Base-by-base conservation (phyloP, 2,329 filamentous ascomycete genomes). In the Davidsoniella neocaledoniae region DNA sequence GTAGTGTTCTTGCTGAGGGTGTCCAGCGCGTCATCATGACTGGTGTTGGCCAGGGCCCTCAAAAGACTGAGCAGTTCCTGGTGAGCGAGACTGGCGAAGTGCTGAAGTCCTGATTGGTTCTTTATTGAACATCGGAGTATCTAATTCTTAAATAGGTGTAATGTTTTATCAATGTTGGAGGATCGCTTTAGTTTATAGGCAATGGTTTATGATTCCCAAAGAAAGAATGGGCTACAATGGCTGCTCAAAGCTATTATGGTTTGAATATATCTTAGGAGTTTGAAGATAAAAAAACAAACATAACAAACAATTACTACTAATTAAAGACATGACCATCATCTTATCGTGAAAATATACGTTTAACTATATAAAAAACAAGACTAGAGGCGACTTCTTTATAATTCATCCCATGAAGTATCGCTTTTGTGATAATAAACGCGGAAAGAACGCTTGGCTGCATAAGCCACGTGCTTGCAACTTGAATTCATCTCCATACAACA, bases 11-110 rank as follows among this genome's bases (percentile, higher is more conserved):
- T 56, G 79, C 80, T 66, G 74, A 79, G 39, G 91, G 91, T 23
- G 80, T 98, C 4, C 86, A 81, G 65, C 77, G 88, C 55, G 81
- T 98, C 37, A 98, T 98, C 57, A 69, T 88, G 68, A 96, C 93
- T 1, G 75, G 81, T 48, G 91, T 98, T 41, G 91, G 91, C 1
- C 86, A 93, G 62, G 91, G 90, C 0, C 91, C 91, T 0, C 67
- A 82, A 55, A 85, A 77, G 70, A 84, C 86, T 4, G 75, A 90
- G 14, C 76, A 90, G 61, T 80, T 81, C 60, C 67, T 95, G 54
- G 75, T 93, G 54, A 76, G 74, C 55, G 81, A 79, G 61, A 72
- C 76, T 50, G 82, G 82, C 2, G 52, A 53, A 42, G 9, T 50
- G 29, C 45, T 53, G 23, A 53, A 53, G 49, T 44, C 49, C 14